Percentiles rank a stretch among this genome's conserved stretches.
Conservation (phyloP, 2,329 filamentous ascomycete genomes). For the Diaporthe caulivora region DNA sequence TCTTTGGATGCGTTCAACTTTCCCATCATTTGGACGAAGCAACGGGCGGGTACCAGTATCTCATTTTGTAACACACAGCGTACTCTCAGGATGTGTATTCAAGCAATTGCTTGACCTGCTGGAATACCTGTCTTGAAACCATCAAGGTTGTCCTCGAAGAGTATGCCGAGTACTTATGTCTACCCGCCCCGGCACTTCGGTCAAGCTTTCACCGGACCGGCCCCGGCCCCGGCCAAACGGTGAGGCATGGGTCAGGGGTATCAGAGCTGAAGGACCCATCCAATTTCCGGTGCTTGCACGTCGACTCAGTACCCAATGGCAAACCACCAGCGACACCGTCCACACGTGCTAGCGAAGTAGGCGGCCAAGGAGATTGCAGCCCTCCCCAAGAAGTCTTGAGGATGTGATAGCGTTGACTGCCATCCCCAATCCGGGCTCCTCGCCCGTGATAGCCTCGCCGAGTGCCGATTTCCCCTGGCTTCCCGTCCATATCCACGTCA, state of each 20-base stretch:
- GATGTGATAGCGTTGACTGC: constrained; percentile 23
- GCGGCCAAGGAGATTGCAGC: constrained; percentile 23
- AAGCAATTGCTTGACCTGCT: neutral
- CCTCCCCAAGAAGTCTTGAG: constrained; percentile 24
- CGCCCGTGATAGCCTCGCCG: constrained; percentile 35
- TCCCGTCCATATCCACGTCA: neutral
- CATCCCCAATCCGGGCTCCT: constrained; percentile 33
- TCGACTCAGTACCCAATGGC: constrained; percentile 20
- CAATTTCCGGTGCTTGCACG: constrained; percentile 34
- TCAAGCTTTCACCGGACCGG: constrained; percentile 28
- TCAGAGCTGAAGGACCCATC: constrained; percentile 7
- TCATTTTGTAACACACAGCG: neutral
- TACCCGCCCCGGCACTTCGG: neutral
- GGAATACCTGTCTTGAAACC: neutral
- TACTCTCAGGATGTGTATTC: neutral
- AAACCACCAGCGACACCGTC: constrained; percentile 33
- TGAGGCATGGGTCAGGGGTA: constrained; percentile 31
- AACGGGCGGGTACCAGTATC: no score
- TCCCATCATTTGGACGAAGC: neutral
- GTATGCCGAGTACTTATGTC: neutral
- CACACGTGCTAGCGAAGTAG: constrained; percentile 35
- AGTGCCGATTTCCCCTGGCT: constrained; percentile 30
- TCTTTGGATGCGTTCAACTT: neutral
- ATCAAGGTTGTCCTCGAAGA: neutral
- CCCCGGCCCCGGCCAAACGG: constrained; percentile 16